Evolutionary conservation across 495 filamentous ascomycete genomes (phyloP), one percentile per base, ranked within the genome.

Genomic region (Choiromyces venosus): DNA sequence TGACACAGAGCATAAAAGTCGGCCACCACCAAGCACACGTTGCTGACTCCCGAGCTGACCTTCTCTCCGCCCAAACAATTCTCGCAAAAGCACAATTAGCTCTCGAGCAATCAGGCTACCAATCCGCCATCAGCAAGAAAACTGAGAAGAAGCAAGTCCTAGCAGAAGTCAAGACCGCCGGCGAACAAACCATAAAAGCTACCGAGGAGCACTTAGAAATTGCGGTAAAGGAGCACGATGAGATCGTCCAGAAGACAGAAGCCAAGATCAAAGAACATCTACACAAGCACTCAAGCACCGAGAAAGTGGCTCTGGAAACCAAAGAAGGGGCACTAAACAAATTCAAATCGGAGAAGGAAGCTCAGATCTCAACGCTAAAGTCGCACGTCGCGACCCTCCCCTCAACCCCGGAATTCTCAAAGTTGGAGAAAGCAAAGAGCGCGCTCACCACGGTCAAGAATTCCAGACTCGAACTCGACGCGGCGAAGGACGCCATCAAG

Each of bases 1-100:
- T 75, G 36, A 68, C 37, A 35, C 21, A 75, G 74, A 68, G 74
- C 65, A n/a, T 75, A 25, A 66, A 75, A 37, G 71, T 75, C 25
- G 71, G 71, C 4, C 71, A 73, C 33, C 46, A 64, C 10, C 44
- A 75, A 69, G 74, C 65, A 14, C 46, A 69, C 39, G 66, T 56
- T n/a, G 37, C 52, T 18, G 74, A 75, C 19, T 37, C 70, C 16
- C 40, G 61, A 37, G 66, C 39, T 6, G 35, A 46, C 19, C 65
- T 73, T 25, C 66, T 69, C 65, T 66, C 66, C 36, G 71, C 74
- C 21, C 46, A 66, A 21, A n/a, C 40, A 7, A 75, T 73, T n/a
- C 46, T 75, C 37, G 66, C 37, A 25, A 73, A 9, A 37, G 70
- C 71, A 36, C 74, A 69, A 37, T 61, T n/a, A 19, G 71, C 56